phyloP scores from a whole-genome alignment of 2,329 filamentous ascomycete genomes.

The Diplodia scrobiculata region DNA sequence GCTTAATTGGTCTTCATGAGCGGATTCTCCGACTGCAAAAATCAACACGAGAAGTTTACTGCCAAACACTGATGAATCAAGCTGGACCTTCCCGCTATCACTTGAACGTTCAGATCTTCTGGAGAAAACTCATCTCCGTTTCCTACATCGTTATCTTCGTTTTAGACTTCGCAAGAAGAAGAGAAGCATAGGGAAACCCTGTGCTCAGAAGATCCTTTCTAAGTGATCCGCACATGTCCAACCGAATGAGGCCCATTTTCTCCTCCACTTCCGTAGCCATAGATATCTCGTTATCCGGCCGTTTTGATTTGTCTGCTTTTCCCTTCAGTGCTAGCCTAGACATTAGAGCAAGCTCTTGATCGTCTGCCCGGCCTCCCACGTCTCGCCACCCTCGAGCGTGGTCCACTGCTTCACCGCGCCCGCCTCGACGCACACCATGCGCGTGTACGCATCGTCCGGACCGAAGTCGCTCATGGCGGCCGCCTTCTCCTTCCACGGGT shows the following conservation, averaged over 20 bases:
- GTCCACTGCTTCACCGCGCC: constrained; percentile 81
- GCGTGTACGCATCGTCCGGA: constrained; percentile 85
- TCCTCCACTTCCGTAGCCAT: not conserved
- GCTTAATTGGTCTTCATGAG: no score
- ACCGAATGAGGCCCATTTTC: not conserved
- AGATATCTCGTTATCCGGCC: not conserved
- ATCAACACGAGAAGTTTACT: no score
- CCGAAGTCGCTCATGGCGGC: constrained; percentile 81
- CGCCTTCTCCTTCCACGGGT: constrained; percentile 88
- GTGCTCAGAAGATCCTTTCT: not conserved
- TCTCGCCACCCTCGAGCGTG: constrained; percentile 76
- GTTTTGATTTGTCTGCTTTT: not conserved
- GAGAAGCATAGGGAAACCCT: not conserved
- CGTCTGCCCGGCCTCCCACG: constrained; percentile 65
- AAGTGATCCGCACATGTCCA: not conserved
- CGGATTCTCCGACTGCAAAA: no score
- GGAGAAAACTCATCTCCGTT: not conserved
- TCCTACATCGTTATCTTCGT: not conserved
- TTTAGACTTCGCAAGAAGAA: not conserved
- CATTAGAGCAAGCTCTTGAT: constrained; percentile 50
- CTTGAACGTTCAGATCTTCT: no score
- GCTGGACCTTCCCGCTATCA: no score
- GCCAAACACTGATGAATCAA: no score
- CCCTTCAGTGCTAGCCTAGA: no score
- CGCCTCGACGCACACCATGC: constrained; percentile 93